Evolutionary conservation across 305 asterid species (phyloP).

Genomic region (Solanum hybrid): DNA sequence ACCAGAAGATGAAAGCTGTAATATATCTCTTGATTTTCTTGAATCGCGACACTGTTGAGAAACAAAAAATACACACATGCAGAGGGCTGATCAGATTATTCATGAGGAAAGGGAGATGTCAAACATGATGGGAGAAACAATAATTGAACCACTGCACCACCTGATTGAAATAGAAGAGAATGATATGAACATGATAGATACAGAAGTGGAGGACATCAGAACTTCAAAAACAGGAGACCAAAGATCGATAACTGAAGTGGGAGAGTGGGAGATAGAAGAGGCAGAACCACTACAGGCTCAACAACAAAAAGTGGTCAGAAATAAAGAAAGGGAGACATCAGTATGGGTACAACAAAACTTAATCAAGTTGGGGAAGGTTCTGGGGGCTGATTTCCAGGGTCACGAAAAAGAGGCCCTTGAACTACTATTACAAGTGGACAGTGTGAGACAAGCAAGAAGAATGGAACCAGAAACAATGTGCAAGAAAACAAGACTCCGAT

Average conservation of each 20-base stretch:
- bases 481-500: neutral
- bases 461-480: neutral
- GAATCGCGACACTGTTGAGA: neutral
- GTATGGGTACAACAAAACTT: too few species aligned
- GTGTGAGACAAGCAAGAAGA: neutral
- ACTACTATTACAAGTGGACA: neutral
- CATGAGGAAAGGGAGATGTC: neutral
- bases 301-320: neutral
- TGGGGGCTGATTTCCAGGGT: too few species aligned
- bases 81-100: neutral
- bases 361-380: too few species aligned
- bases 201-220: neutral
- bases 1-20: neutral
- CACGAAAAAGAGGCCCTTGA: neutral
- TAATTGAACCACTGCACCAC: neutral
- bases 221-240: neutral
- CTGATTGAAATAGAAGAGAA: neutral
- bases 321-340: neutral
- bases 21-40: neutral
- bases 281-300: neutral
- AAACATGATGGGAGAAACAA: neutral
- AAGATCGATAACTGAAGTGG: neutral
- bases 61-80: neutral
- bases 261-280: neutral
- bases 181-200: neutral